Evolutionary conservation across 768 basidiomycete genomes (phyloP), one percentile per base, ranked within the genome.

Genomic region (Mycena alexandri): DNA sequence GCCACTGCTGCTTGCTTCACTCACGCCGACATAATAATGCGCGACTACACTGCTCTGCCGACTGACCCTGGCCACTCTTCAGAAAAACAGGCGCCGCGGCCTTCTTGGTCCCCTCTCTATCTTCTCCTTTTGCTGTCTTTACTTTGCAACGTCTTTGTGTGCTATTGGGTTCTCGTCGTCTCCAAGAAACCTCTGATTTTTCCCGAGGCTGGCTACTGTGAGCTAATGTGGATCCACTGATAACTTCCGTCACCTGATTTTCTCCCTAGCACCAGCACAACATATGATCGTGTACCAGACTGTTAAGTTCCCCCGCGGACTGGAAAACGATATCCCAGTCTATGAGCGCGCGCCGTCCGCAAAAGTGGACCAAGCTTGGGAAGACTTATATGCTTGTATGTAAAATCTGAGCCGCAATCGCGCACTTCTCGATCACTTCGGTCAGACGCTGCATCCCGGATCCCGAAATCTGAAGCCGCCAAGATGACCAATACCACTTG

Each of bases 361-460:
- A 12, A 59, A 65, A 24, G 69, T 70, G 10, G 73, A 74, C 48
- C 29, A 57, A 21, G 73, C 73, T 12, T 74, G 73, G 71, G 54
- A 64, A 21, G 60, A 59, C 14, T 56, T 74, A 33, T 72, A 67
- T 29, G 59, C 41, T 10, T 68, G 72, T 71, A 62, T n/a, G 69
- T 25, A 19, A n/a, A 33, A 12, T 21, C 17, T 29, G 29, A 14
- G 19, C 4, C n/a, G n/a, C 19, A 48, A 16, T 22, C 3, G 16
- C n/a, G 22, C 53, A 11, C n/a, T 25, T 56, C 43, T 36, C 34
- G 36, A 41, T 52, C 42, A 6, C 16, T 53, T 1, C 19, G 16
- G 8, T 11, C 65, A 72, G 71, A 68, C 47, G 66, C 64, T 21
- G 63, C 64, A 33, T 57, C 68, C n/a, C 61, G 63, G 11, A 36